Percentiles rank a stretch among this genome's conserved stretches.
Evolutionary conservation across 495 filamentous ascomycete genomes (phyloP).

Genomic region (Staphylotrichum longicolle): DNA sequence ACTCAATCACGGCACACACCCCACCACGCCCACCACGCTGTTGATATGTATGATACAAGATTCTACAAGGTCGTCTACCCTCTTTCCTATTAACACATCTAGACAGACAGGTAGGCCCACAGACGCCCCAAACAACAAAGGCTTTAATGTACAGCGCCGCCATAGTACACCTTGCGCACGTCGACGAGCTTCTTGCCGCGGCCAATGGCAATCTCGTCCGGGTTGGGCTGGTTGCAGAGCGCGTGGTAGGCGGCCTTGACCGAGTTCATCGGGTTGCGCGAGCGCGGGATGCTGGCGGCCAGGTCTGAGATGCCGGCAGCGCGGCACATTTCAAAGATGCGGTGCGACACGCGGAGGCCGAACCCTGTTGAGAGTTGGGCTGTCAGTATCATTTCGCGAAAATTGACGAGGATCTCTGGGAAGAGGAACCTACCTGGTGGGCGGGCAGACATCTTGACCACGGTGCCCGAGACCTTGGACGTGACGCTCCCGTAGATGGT

Average conservation of each 20-base stretch:
- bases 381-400: constrained; percentile 18
- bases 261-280: constrained; percentile 92
- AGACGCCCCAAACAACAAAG: too few relatives aligned
- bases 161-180: constrained; percentile 95
- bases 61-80: constrained; percentile 7
- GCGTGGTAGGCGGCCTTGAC: constrained; percentile 87
- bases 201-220: constrained; percentile 82
- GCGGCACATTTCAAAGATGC: constrained; percentile 90
- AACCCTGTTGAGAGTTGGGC: constrained; percentile 47
- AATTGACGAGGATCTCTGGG: neutral
- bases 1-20: too few relatives aligned
- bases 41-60: constrained; percentile 4
- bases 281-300: constrained; percentile 70
- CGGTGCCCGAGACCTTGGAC: constrained; percentile 79
- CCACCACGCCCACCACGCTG: neutral
- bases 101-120: too few relatives aligned
- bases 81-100: too few relatives aligned
- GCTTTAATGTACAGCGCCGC: constrained; percentile 59
- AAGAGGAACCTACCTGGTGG: constrained; percentile 71
- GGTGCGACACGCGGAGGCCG: constrained; percentile 81
- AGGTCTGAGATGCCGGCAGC: constrained; percentile 82
- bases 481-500: constrained; percentile 86
- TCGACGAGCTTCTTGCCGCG: constrained; percentile 93
- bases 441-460: constrained; percentile 72
- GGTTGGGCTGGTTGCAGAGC: constrained; percentile 74